These are phyloP conservation scores for Schizophyllum commune DNA, from an alignment of 1,284 basidiomycete species.

Conservation along the genomic window DNA sequence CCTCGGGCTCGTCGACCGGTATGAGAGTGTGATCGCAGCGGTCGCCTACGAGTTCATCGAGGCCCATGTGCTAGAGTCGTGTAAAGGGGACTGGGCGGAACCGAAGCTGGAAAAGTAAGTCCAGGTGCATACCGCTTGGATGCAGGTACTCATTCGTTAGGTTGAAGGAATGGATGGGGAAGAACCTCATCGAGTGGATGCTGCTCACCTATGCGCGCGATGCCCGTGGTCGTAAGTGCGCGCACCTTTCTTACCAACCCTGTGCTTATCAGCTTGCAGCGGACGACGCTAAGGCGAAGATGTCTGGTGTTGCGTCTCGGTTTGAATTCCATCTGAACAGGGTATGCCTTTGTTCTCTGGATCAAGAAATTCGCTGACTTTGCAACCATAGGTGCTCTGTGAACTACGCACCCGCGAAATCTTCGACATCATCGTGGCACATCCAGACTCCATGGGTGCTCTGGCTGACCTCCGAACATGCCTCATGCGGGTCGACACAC, in stretches of 20 bases:
- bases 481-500: conserved; percentile 70
- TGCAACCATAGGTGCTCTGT: not conserved
- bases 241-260: conserved; percentile 11
- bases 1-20: conserved; percentile 77
- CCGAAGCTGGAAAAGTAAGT: conserved; percentile 57
- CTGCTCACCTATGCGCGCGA: conserved; percentile 67
- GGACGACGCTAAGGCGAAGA: conserved; percentile 62
- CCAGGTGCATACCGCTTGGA: not conserved
- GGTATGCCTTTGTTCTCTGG: conserved; percentile 69
- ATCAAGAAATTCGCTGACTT: not conserved
- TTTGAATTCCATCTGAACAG: conserved; percentile 92
- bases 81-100: conserved; percentile 61
- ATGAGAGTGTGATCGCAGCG: conserved; percentile 75
- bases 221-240: conserved; percentile 42
- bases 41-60: conserved; percentile 86
- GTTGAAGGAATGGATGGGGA: conserved; percentile 56
- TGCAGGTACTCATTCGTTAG: not conserved
- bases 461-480: conserved; percentile 81
- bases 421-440: conserved; percentile 94
- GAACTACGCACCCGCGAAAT: conserved; percentile 71
- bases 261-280: conserved; percentile 31
- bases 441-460: conserved; percentile 81
- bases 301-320: conserved; percentile 76
- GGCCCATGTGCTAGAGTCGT: conserved; percentile 56
- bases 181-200: conserved; percentile 80